These are phyloP conservation scores for Xeromyces bisporus DNA, from an alignment of 495 filamentous ascomycete species.

Conservation along the genomic window DNA sequence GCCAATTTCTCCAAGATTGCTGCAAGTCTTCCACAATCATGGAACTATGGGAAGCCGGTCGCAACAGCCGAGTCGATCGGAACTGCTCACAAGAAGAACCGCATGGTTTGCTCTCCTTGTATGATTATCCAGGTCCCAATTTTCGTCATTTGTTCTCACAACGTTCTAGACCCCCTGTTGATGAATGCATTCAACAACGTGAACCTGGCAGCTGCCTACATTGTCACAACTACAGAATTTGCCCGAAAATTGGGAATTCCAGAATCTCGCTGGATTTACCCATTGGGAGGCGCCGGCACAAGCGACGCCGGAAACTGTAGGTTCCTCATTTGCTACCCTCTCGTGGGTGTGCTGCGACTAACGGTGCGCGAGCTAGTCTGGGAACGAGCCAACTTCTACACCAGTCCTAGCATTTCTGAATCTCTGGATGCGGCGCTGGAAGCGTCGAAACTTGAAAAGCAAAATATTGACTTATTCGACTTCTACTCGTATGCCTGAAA, in stretches of 20 bases:
- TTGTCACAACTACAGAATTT: constrained; percentile 32
- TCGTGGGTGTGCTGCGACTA: too few species aligned
- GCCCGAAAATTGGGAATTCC: constrained; percentile 33
- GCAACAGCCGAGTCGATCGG: constrained; percentile 23
- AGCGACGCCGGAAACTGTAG: constrained; percentile 29
- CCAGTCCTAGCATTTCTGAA: constrained; percentile 30
- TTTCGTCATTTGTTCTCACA: background rate
- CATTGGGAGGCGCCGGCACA: constrained; percentile 36
- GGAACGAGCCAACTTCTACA: constrained; percentile 34
- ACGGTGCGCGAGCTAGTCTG: constrained; percentile 29
- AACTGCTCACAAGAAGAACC: constrained; percentile 29
- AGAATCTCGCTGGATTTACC: constrained; percentile 35
- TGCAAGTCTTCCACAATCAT: constrained; percentile 24
- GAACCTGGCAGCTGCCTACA: constrained; percentile 35
- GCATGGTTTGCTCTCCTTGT: constrained; percentile 40
- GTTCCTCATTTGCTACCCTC: constrained; percentile 5
- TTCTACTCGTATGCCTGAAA: constrained; percentile 34
- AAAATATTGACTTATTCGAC: constrained; percentile 35
- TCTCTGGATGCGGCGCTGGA: constrained; percentile 30
- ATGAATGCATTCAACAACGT: constrained; percentile 48
- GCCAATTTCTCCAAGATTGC: constrained; percentile 32
- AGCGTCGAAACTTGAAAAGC: constrained; percentile 15
- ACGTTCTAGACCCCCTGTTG: constrained; percentile 33
- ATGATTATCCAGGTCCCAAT: constrained; percentile 1
- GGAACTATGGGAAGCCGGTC: constrained; percentile 26